A percentile compares a stretch with the other conserved stretches of the same genome.
phyloP scores from a whole-genome alignment of 306 rosid genomes.

The Acmispon strigosus region DNA sequence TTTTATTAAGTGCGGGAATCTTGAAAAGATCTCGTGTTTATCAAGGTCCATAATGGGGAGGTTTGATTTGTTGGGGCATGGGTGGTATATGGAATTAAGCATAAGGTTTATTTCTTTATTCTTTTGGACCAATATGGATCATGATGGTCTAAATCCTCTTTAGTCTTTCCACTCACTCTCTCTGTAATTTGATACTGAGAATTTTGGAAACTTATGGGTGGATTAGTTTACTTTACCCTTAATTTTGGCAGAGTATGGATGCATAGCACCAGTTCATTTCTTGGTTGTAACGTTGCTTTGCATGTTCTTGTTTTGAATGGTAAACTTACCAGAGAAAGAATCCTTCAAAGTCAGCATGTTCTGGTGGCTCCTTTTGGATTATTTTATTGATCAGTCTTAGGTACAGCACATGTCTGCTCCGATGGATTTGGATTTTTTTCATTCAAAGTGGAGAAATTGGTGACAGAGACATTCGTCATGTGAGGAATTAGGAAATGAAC shows the following conservation, averaged over 20 bases:
- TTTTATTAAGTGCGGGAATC: slow-evolving; percentile 9
- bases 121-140: background rate
- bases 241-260: slow-evolving; percentile 4
- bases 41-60: background rate
- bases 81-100: background rate
- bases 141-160: background rate
- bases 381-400: slow-evolving; percentile 23
- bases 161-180: background rate
- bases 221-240: background rate
- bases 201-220: background rate
- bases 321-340: slow-evolving; percentile 17
- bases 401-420: slow-evolving; percentile 40
- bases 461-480: background rate
- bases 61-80: slow-evolving; percentile 20
- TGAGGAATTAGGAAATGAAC: slow-evolving; percentile 14
- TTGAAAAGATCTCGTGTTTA: slow-evolving; percentile 7
- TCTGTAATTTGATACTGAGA: background rate
- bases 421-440: slow-evolving; percentile 4
- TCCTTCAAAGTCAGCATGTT: slow-evolving; percentile 36
- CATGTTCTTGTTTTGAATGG: slow-evolving; percentile 9
- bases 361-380: slow-evolving; percentile 9
- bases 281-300: background rate
- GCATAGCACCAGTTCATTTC: background rate
- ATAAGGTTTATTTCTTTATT: slow-evolving; percentile 8
- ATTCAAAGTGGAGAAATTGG: slow-evolving; percentile 3